phyloP scores from a whole-genome alignment of 495 filamentous ascomycete genomes.

The Podospora conica region DNA sequence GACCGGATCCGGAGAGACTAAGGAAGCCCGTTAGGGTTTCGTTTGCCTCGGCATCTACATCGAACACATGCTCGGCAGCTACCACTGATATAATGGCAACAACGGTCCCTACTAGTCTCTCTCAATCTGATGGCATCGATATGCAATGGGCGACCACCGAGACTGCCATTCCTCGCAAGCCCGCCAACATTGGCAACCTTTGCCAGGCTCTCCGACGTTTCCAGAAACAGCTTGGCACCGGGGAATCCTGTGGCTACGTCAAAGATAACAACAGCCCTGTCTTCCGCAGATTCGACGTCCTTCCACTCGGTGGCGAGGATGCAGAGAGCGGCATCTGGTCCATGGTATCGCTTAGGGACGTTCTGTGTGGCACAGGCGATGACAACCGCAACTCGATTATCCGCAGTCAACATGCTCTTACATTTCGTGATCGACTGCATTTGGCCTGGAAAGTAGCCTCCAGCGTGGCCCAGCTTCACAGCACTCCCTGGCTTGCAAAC shows the following conservation, averaged over 20 bases:
- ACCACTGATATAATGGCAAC: not conserved
- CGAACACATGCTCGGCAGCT: too few species aligned
- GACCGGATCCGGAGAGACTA: not conserved
- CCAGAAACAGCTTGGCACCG: slow-evolving; percentile 1
- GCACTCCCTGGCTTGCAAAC: not conserved
- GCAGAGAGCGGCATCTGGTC: not conserved
- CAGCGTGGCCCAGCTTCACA: not conserved
- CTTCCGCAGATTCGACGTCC: slow-evolving; percentile 2
- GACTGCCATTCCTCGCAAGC: not conserved
- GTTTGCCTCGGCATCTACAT: not conserved
- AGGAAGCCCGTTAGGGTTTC: not conserved
- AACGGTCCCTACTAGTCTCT: not conserved
- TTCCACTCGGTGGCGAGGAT: not conserved
- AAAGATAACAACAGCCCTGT: not conserved
- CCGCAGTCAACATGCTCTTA: not conserved
- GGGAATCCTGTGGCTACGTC: slow-evolving; percentile 5
- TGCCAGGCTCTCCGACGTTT: slow-evolving; percentile 1
- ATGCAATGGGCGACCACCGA: not conserved
- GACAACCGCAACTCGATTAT: not conserved
- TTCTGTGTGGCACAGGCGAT: not conserved
- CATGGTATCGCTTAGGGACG: not conserved
- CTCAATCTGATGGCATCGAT: not conserved
- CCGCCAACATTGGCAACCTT: slow-evolving; percentile 1
- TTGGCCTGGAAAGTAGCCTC: not conserved
- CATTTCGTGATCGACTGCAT: not conserved